phyloP scores from a whole-genome alignment of 768 basidiomycete species.

The Infundibulicybe gibba region DNA sequence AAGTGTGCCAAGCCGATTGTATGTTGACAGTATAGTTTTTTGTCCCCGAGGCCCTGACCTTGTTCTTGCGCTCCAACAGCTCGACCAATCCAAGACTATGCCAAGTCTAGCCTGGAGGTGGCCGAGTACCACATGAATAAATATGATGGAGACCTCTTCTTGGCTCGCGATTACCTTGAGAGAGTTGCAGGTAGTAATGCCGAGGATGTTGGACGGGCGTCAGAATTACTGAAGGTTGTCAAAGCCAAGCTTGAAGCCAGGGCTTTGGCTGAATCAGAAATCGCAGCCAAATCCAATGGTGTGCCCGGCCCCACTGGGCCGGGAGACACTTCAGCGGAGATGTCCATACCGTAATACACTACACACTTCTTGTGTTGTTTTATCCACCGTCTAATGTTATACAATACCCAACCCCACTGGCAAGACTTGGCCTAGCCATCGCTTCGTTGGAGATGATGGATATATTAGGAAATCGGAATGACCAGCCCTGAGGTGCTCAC shows the following conservation, averaged over 20 bases:
- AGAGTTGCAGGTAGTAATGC: slow-evolving; percentile 74
- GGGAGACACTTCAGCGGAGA: neutral
- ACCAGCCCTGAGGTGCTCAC: slow-evolving; percentile 34
- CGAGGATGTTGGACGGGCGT: slow-evolving; percentile 74
- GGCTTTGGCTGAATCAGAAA: slow-evolving; percentile 13
- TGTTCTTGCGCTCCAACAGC: slow-evolving; percentile 32
- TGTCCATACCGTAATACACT: neutral
- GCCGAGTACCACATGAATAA: slow-evolving; percentile 73
- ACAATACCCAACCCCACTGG: no score
- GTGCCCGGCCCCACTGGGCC: neutral
- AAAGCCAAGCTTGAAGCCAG: slow-evolving; percentile 31
- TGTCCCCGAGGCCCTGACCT: no score
- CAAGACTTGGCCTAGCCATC: no score
- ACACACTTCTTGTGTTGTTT: neutral
- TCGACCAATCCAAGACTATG: slow-evolving; percentile 72
- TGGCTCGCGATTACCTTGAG: slow-evolving; percentile 74
- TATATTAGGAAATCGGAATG: no score
- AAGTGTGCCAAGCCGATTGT: slow-evolving; percentile 67
- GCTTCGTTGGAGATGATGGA: no score
- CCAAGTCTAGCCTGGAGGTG: slow-evolving; percentile 80
- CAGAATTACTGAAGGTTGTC: slow-evolving; percentile 64
- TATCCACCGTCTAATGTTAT: neutral
- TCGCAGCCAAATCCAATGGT: slow-evolving; percentile 5
- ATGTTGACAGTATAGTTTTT: no score
- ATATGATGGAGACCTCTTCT: slow-evolving; percentile 57